phyloP scores from a whole-genome alignment of 352 stramenopile species.

The Blastocystis hominis region DNA sequence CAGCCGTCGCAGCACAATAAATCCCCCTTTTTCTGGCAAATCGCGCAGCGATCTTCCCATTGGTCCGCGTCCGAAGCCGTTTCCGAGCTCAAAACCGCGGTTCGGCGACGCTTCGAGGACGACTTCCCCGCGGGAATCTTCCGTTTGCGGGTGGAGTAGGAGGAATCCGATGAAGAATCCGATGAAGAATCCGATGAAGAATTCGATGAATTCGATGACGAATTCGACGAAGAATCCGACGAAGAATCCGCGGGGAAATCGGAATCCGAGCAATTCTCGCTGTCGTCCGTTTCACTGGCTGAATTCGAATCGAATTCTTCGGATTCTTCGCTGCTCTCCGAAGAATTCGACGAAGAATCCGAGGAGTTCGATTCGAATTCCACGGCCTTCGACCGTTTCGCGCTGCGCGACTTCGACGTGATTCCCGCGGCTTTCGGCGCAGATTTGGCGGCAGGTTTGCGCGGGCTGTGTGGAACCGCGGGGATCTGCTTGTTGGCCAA shows the following conservation, averaged over 20 bases:
- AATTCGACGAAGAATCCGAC: not conserved
- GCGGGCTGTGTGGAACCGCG: not conserved
- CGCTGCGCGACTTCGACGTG: too few species aligned
- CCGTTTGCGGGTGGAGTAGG: not conserved
- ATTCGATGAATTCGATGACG: not conserved
- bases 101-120: not conserved
- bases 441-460: not conserved
- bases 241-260: not conserved
- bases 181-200: not conserved
- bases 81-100: not conserved
- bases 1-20: conserved; percentile 76
- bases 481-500: not conserved
- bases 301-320: not conserved
- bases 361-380: not conserved
- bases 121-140: not conserved
- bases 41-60: conserved; percentile 75
- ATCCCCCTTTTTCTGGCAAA: conserved; percentile 70
- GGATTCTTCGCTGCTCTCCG: not conserved
- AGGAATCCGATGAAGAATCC: not conserved
- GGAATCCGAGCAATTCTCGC: not conserved
- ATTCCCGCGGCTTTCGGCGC: not conserved
- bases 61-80: conserved; percentile 63
- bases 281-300: not conserved
- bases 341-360: not conserved
- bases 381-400: not conserved